Evolutionary conservation across 129 eudicot genomes (phyloP), one percentile per base, ranked within the genome.

Genomic region (Flaveria trinervia): DNA sequence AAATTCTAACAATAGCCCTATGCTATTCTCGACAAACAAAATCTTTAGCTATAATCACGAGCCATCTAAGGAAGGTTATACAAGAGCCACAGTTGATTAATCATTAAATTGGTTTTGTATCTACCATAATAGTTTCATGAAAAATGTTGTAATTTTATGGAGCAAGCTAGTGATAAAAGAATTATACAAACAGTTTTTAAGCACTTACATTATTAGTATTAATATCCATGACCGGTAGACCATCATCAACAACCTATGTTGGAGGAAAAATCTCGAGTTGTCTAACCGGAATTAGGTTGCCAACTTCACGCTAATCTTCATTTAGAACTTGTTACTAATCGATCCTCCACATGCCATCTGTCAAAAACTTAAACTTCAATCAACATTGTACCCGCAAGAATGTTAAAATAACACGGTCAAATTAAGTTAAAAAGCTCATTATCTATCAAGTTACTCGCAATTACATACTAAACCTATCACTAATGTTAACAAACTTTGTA

Each of bases 351-450:
- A 82, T 73, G 33, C 82, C 87, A 72, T 88, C 86, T n/a, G 85
- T 86, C 73, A 88, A 83, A 70, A 81, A 88, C 79, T 81, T 88
- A 72, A 44, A 88, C 93, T 85, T 83, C 68, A 83, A 18, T 69
- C 59, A 10, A 28, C 60, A 43, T 49, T 77, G 20, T 39, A 45
- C 43, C 75, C 39, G 5, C 4, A 50, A 50, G 12, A 71, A 51
- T 48, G 13, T 3, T 7, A 16, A 71, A 26, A 50, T 1, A 14
- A 4, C 10, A 51, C 13, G 28, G 28, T 51, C 26, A 45, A 50
- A 3, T 36, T 33, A 51, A 20, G 65, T 70, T 14, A 9, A 22
- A 70, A 39, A 48, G 16, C 52, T 55, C 13, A 55, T 1, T n/a
- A 17, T 55, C 4, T 17, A 25, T 52, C 25, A 2, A 55, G 7